phyloP scores from a whole-genome alignment of 116 monocot genomes.

The Posidonia oceanica region DNA sequence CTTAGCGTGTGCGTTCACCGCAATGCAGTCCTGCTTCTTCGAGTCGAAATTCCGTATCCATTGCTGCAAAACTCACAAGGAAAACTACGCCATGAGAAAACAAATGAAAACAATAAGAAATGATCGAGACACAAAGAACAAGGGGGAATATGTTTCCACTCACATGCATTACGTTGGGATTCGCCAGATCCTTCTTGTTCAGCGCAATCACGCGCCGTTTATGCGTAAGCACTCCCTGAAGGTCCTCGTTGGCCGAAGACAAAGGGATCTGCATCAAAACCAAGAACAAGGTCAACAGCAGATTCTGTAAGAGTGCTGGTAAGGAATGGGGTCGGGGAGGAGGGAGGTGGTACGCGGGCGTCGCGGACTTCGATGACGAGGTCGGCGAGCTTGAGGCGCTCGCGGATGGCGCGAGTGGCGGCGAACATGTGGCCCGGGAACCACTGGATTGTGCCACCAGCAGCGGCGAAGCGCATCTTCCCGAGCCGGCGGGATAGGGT shows the following conservation, averaged over 20 bases:
- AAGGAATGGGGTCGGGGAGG: not conserved
- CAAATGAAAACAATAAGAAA: not conserved
- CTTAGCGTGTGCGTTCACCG: constrained; percentile 75
- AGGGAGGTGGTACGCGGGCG: constrained; percentile 42
- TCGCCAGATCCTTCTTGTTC: constrained; percentile 95
- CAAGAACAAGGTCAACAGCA: not conserved
- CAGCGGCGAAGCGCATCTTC: constrained; percentile 57
- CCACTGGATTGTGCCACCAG: constrained; percentile 77
- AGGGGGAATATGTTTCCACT: constrained; percentile 1
- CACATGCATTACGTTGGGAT: constrained; percentile 82
- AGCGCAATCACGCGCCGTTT: constrained; percentile 83
- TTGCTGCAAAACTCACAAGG: constrained; percentile 20
- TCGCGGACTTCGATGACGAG: constrained; percentile 97
- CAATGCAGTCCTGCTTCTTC: constrained; percentile 57
- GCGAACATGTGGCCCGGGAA: constrained; percentile 98
- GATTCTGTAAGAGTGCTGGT: not conserved
- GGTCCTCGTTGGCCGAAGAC: constrained; percentile 82
- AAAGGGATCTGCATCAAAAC: constrained; percentile 56
- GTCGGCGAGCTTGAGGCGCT: constrained; percentile 91
- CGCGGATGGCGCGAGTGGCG: constrained; percentile 83
- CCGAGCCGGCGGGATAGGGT: constrained; percentile 1
- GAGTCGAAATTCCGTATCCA: constrained; percentile 66
- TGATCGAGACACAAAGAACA: not conserved
- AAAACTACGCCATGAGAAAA: not conserved
- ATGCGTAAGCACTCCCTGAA: constrained; percentile 45